Conservation (phyloP, 2,329 filamentous ascomycete species). For the Incumbomyces delicatus region DNA sequence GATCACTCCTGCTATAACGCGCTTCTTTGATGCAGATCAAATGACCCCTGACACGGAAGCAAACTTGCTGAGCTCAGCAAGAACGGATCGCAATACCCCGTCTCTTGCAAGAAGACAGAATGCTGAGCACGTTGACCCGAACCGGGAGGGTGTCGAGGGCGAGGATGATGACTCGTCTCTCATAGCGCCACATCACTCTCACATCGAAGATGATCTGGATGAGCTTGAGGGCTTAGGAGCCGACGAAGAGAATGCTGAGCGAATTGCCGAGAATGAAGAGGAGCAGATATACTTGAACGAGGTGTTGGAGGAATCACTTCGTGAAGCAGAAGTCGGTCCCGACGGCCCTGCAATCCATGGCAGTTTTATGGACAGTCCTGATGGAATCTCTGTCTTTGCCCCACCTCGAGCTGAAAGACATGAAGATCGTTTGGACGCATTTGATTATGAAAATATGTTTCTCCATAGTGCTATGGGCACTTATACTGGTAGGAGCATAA, state of each 20-base stretch:
- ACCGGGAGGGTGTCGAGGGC: not conserved
- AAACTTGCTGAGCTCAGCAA: conserved; percentile 12
- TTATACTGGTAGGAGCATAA: conserved; percentile 24
- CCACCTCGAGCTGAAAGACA: conserved; percentile 59
- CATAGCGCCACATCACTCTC: no score
- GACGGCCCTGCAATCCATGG: conserved; percentile 26
- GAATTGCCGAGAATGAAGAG: conserved; percentile 21
- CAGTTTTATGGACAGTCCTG: conserved; percentile 7
- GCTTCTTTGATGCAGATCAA: conserved; percentile 11
- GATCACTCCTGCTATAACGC: conserved; percentile 14
- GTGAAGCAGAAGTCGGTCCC: conserved; percentile 23
- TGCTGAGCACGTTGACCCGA: no score
- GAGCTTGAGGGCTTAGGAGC: conserved; percentile 11
- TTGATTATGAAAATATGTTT: conserved; percentile 95
- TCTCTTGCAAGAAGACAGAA: not conserved
- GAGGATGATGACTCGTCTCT: not conserved
- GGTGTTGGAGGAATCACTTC: conserved; percentile 32
- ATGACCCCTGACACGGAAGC: conserved; percentile 14
- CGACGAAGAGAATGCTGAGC: conserved; percentile 27
- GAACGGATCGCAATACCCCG: conserved; percentile 20
- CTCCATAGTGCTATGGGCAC: conserved; percentile 82
- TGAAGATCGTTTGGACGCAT: conserved; percentile 87
- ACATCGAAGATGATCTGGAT: not conserved
- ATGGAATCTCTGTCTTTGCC: conserved; percentile 37
- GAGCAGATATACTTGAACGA: conserved; percentile 46